Conservation (phyloP, 2,329 filamentous ascomycete species). For the Lojkania enalia region DNA sequence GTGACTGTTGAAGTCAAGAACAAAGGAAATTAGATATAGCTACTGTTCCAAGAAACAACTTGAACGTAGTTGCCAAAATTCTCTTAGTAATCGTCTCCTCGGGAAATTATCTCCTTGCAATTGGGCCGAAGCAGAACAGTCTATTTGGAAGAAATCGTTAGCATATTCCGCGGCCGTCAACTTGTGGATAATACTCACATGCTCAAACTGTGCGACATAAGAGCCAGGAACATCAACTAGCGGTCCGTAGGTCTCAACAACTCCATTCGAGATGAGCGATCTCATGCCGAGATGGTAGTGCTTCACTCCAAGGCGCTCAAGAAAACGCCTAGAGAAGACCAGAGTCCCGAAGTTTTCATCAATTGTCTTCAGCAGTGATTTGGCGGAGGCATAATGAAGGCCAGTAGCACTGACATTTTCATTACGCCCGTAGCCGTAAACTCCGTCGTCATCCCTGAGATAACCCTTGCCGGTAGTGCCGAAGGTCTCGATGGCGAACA, state of each 20-base stretch:
- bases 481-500: constrained; percentile 95
- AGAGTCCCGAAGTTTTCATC: constrained; percentile 94
- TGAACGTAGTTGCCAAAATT: neutral
- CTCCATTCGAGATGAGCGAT: constrained; percentile 75
- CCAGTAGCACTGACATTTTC: constrained; percentile 70
- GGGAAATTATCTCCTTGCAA: constrained; percentile 84
- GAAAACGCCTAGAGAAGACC: constrained; percentile 84
- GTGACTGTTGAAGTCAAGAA: constrained; percentile 23
- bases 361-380: constrained; percentile 80
- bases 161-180: neutral
- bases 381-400: constrained; percentile 76
- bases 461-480: constrained; percentile 88
- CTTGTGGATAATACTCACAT: constrained; percentile 63
- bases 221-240: constrained; percentile 88
- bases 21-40: no score
- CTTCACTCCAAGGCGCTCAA: constrained; percentile 85
- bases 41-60: neutral
- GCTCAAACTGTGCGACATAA: constrained; percentile 91
- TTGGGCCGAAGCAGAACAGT: constrained; percentile 38
- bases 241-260: constrained; percentile 87
- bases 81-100: constrained; percentile 77
- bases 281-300: constrained; percentile 91
- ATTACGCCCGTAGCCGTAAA: constrained; percentile 67
- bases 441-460: constrained; percentile 74
- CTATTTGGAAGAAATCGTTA: constrained; percentile 22